These are phyloP conservation scores for Simplicillium sp. DNA, from an alignment of 2,329 filamentous ascomycete genomes.

Conservation along the genomic window DNA sequence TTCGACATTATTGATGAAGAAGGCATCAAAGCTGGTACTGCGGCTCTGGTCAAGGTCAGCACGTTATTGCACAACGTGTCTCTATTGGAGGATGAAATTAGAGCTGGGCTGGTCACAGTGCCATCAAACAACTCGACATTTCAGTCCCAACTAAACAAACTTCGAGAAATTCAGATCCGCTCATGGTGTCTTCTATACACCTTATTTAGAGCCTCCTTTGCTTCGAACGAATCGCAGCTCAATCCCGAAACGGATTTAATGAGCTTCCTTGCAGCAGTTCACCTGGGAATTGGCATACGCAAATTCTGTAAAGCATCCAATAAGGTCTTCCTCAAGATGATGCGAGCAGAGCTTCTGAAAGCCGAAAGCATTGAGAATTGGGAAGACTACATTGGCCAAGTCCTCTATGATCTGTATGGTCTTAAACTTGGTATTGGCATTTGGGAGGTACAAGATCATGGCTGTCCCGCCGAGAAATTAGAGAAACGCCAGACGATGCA, in stretches of 20 bases:
- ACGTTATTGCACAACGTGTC: conserved; percentile 71
- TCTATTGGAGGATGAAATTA: conserved; percentile 77
- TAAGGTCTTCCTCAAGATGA: conserved; percentile 80
- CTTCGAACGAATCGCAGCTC: conserved; percentile 55
- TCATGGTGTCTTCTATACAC: conserved; percentile 84
- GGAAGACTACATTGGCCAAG: conserved; percentile 79
- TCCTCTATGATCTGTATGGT: conserved; percentile 75
- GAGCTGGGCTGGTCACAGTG: conserved; percentile 60
- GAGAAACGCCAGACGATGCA: conserved; percentile 73
- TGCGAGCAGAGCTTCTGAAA: conserved; percentile 75
- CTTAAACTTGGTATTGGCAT: conserved; percentile 63
- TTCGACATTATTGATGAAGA: conserved; percentile 80
- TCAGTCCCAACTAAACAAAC: conserved; percentile 47
- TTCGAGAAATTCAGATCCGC: conserved; percentile 81
- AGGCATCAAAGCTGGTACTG: conserved; percentile 65
- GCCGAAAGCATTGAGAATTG: conserved; percentile 70
- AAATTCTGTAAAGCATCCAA: conserved; percentile 78
- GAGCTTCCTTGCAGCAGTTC: conserved; percentile 70
- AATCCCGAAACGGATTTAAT: conserved; percentile 64
- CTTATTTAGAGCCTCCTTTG: conserved; percentile 67
- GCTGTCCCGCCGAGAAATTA: conserved; percentile 65
- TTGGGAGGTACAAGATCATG: conserved; percentile 66
- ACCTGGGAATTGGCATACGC: conserved; percentile 75
- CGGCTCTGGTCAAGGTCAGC: conserved; percentile 60
- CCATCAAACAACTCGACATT: conserved; percentile 49